Evolutionary conservation across 208 protist species (phyloP).

Genomic region (Acanthamoeba healyi): DNA sequence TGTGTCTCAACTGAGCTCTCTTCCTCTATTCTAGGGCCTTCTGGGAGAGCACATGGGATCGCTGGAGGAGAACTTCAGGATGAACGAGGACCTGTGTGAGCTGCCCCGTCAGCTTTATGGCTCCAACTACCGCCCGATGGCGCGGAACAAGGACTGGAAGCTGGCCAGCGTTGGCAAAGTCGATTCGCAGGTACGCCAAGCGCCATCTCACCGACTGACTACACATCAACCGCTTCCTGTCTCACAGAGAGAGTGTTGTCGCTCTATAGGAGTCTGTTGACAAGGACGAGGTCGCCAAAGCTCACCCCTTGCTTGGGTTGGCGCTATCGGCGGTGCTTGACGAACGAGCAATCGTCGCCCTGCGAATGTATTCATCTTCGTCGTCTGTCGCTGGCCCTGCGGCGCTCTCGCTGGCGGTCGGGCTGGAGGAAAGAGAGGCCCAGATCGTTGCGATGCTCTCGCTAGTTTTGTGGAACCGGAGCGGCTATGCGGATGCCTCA

Average conservation of each 20-base stretch:
- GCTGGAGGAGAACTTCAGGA: conserved; percentile 19
- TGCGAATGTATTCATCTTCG: neutral
- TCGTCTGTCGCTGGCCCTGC: neutral
- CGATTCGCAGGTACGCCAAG: neutral
- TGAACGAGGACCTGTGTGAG: conserved; percentile 12
- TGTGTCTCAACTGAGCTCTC: too few species aligned
- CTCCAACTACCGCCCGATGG: neutral
- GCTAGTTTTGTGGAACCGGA: neutral
- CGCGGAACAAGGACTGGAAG: neutral
- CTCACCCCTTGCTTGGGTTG: neutral
- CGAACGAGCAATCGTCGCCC: neutral
- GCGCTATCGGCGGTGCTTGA: neutral
- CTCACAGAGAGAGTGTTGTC: too few species aligned
- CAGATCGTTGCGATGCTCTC: conserved; percentile 3
- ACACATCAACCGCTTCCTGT: neutral
- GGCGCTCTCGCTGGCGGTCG: neutral
- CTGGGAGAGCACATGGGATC: neutral
- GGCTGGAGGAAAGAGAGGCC: conserved; percentile 1
- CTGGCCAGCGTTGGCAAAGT: neutral
- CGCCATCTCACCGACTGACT: too few species aligned
- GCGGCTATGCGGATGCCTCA: neutral
- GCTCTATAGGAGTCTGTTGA: too few species aligned
- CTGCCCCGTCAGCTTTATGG: conserved; percentile 5
- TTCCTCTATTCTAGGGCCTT: neutral
- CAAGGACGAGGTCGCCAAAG: neutral